These are phyloP conservation scores for Chenopodium quinoa DNA, from an alignment of 148 eudicot genomes.

Conservation along the genomic window DNA sequence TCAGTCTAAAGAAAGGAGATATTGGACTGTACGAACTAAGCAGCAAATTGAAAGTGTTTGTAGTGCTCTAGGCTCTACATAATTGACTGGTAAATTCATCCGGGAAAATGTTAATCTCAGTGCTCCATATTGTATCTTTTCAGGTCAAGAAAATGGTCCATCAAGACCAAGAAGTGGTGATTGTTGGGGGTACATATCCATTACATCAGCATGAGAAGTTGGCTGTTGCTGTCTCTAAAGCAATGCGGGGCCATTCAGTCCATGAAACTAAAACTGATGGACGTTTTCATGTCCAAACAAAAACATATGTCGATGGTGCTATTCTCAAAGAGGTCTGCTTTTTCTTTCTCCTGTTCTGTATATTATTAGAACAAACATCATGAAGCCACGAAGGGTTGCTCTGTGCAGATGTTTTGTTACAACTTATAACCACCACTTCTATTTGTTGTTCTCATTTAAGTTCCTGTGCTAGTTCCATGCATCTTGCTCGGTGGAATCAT, in stretches of 20 bases:
- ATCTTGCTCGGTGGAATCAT: slow-evolving; percentile 7
- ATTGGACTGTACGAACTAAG: background rate
- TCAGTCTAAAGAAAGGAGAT: background rate
- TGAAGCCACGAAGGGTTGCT: background rate
- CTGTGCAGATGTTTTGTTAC: background rate
- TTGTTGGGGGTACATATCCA: slow-evolving; percentile 83
- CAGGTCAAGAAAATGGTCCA: slow-evolving; percentile 94
- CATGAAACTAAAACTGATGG: slow-evolving; percentile 97
- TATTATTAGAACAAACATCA: background rate
- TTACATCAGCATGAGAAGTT: slow-evolving; percentile 93
- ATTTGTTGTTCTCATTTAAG: background rate
- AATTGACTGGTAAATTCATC: background rate
- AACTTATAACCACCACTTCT: background rate
- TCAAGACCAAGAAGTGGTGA: slow-evolving; percentile 82
- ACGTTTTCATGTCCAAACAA: slow-evolving; percentile 93
- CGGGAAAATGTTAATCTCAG: background rate
- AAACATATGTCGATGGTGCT: slow-evolving; percentile 93
- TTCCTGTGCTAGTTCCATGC: background rate
- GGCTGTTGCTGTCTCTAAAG: slow-evolving; percentile 95
- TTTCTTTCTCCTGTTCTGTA: slow-evolving; percentile 2
- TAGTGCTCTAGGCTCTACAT: background rate
- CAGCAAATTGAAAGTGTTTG: background rate
- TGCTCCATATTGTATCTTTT: slow-evolving; percentile 19
- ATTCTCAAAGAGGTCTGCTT: slow-evolving; percentile 80
- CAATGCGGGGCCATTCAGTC: slow-evolving; percentile 89